Base-by-base conservation (phyloP, 1,284 basidiomycete species). In the Ustilago esculenta region DNA sequence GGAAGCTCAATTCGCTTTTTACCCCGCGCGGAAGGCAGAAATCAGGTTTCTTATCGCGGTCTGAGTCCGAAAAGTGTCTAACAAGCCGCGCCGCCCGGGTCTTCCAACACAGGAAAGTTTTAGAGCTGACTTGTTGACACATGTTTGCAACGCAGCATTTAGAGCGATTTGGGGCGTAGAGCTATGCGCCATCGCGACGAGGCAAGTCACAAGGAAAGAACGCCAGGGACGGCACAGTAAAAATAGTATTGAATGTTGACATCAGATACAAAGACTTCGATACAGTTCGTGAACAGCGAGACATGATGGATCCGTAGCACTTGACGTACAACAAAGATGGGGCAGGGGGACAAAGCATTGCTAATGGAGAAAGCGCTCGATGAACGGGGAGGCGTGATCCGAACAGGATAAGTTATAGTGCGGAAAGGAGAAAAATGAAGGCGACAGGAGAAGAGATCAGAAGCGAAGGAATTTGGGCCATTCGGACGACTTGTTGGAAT, bases 401-500 rank as follows among this genome's bases (percentile, higher is more conserved):
- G 17, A 21, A 20, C 21, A 4, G 12, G 4, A 37, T 37, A 20
- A 37, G 33, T 35, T 35, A 23, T 17, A 12, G 40, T 29, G 25
- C 24, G 24, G 12, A 15, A 30, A 25, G 29, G 8, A 27, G 40
- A 42, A 24, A 15, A 20, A n/a, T 27, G 8, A 25, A 15, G 17
- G 4, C 24, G 24, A n/a, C 24, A 14, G 10, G 12, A 30, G 18
- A 29, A 9, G 14, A 18, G 25, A 48, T 46, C 24, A 64, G 66
- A 70, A 65, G 33, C 52, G 55, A 4, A 70, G 46, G 36, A 70
- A 64, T 40, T 60, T 70, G 14, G 60, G 60, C 61, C 56, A 60
- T 21, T 52, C 66, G 37, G 55, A 64, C 4, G 59, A 54, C 32
- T 45, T 45, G 27, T 50, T 58, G 18, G 49, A 30, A n/a, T 21